A percentile compares a stretch with the other conserved stretches of the same genome.
phyloP scores from a whole-genome alignment of 2,329 filamentous ascomycete genomes.

The Fusarium equiseti region DNA sequence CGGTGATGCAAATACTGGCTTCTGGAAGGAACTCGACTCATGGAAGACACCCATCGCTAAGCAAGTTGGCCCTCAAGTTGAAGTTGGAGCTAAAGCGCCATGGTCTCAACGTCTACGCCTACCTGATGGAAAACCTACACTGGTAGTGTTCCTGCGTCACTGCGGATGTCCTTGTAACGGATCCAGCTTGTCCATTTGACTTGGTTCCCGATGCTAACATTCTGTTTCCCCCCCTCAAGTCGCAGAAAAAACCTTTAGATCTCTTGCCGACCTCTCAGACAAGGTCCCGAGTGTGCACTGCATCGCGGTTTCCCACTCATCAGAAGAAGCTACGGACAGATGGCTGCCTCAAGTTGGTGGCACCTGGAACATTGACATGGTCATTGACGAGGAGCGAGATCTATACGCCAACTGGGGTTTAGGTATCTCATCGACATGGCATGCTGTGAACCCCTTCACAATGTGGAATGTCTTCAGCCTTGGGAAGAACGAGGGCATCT shows the following conservation, averaged over 20 bases:
- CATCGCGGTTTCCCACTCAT: slow-evolving; percentile 73
- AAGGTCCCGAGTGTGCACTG: slow-evolving; percentile 64
- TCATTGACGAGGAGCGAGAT: slow-evolving; percentile 71
- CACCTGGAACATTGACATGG: slow-evolving; percentile 67
- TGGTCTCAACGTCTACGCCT: slow-evolving; percentile 64
- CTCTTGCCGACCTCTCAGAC: slow-evolving; percentile 64
- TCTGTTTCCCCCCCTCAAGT: slow-evolving; percentile 57
- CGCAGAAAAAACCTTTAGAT: slow-evolving; percentile 74
- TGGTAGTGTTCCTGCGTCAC: slow-evolving; percentile 77
- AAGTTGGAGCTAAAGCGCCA: slow-evolving; percentile 68
- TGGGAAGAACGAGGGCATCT: slow-evolving; percentile 72
- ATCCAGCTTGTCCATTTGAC: neutral
- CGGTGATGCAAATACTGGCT: slow-evolving; percentile 29
- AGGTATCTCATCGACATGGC: slow-evolving; percentile 70
- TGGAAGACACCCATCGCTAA: slow-evolving; percentile 57
- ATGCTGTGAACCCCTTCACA: slow-evolving; percentile 70
- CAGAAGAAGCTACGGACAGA: slow-evolving; percentile 62
- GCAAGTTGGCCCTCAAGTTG: slow-evolving; percentile 61
- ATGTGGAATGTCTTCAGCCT: slow-evolving; percentile 69
- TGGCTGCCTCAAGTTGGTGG: slow-evolving; percentile 70
- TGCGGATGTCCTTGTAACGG: slow-evolving; percentile 77
- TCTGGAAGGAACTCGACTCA: slow-evolving; percentile 56
- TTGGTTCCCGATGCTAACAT: neutral
- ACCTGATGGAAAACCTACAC: slow-evolving; percentile 66
- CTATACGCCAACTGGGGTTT: slow-evolving; percentile 76